Conservation (phyloP, 1,139 yeast genomes). For the Yamadazyma sp. region DNA sequence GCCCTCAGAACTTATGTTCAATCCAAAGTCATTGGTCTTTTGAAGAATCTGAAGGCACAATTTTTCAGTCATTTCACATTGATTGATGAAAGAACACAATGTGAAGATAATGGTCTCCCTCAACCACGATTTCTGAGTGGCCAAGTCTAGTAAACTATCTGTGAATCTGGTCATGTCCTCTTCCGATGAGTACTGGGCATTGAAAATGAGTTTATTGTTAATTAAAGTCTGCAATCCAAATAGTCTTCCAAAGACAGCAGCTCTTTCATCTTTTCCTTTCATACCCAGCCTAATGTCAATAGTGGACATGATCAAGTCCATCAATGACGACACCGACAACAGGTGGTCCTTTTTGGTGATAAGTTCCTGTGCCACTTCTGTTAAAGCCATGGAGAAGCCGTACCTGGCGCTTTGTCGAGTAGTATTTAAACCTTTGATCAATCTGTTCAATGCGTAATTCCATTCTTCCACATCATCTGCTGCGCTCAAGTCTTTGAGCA, state of each 20-base stretch:
- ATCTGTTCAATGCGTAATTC: slow-evolving; percentile 76
- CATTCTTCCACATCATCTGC: slow-evolving; percentile 59
- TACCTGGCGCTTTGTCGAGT: slow-evolving; percentile 81
- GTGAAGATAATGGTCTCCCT: slow-evolving; percentile 80
- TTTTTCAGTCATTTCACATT: slow-evolving; percentile 17
- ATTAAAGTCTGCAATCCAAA: slow-evolving; percentile 81
- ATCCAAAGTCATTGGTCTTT: slow-evolving; percentile 49
- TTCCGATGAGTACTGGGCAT: slow-evolving; percentile 21
- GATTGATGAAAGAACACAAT: slow-evolving; percentile 50
- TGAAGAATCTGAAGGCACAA: slow-evolving; percentile 35
- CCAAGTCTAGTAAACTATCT: slow-evolving; percentile 53
- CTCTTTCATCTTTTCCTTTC: slow-evolving; percentile 81
- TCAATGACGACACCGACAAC: slow-evolving; percentile 33
- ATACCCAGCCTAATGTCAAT: slow-evolving; percentile 50
- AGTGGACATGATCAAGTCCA: slow-evolving; percentile 43
- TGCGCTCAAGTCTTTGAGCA: slow-evolving; percentile 58
- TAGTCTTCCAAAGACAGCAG: slow-evolving; percentile 75
- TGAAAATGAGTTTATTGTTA: slow-evolving; percentile 51
- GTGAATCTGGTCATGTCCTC: slow-evolving; percentile 40
- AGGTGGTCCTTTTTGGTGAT: slow-evolving; percentile 28
- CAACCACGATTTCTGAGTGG: slow-evolving; percentile 76
- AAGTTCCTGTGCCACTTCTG: slow-evolving; percentile 66
- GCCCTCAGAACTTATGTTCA: slow-evolving; percentile 76
- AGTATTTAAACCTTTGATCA: slow-evolving; percentile 79
- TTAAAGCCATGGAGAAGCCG: slow-evolving; percentile 86